These are phyloP conservation scores for Mycena polygramma DNA, from an alignment of 768 basidiomycete genomes.

Conservation along the genomic window DNA sequence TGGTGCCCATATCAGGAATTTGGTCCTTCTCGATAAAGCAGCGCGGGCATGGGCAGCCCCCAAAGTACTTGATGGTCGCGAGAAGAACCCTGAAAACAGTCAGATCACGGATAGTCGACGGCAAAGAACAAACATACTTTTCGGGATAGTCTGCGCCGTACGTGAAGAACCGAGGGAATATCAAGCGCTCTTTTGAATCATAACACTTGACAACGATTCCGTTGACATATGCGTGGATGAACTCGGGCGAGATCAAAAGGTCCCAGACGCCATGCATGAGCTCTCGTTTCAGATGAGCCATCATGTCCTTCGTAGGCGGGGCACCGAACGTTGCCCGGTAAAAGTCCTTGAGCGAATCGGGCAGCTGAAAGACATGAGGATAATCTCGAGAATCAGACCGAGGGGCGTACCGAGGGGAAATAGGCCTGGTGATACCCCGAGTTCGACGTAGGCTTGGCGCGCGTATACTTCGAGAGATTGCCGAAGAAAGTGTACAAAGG, in stretches of 20 bases:
- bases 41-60: slow-evolving; percentile 41
- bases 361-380: slow-evolving; percentile 37
- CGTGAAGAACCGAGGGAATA: slow-evolving; percentile 46
- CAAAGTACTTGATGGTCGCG: slow-evolving; percentile 15
- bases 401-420: no score
- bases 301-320: slow-evolving; percentile 29
- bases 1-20: slow-evolving; percentile 36
- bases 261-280: slow-evolving; percentile 45
- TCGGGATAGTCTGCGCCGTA: slow-evolving; percentile 50
- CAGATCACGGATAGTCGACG: not conserved
- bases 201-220: slow-evolving; percentile 43
- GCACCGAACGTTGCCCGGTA: slow-evolving; percentile 31
- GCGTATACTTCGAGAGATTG: no score
- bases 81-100: slow-evolving; percentile 36
- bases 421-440: no score
- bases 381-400: not conserved
- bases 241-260: slow-evolving; percentile 39
- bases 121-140: slow-evolving; percentile 40
- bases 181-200: slow-evolving; percentile 40
- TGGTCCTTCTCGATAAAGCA: slow-evolving; percentile 39
- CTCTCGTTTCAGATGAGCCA: slow-evolving; percentile 45
- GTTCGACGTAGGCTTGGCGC: no score
- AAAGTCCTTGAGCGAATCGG: slow-evolving; percentile 14
- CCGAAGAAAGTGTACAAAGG: no score
- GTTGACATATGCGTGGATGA: slow-evolving; percentile 43